A percentile compares a stretch with the other conserved stretches of the same genome.
Evolutionary conservation across 163 green algal species (phyloP).

Genomic region (Chlamydomonas reinhardtii): DNA sequence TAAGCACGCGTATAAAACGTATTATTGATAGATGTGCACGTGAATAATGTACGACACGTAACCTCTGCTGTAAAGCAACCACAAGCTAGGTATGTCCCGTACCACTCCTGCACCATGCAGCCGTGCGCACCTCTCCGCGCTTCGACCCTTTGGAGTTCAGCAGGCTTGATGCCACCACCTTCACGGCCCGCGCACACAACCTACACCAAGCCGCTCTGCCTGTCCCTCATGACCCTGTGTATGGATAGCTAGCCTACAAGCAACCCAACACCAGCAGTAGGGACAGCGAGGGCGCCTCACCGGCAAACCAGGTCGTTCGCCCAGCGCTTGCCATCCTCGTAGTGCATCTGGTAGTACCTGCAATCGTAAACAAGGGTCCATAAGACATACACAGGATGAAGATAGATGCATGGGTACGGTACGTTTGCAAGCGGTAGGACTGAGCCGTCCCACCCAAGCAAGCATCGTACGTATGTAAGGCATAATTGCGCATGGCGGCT

Average conservation of each 20-base stretch:
- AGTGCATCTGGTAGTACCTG: conserved; percentile 11
- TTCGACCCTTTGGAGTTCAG: not conserved
- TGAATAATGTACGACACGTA: not conserved
- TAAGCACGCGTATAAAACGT: not conserved
- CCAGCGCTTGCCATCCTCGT: not conserved
- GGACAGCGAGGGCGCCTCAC: not conserved
- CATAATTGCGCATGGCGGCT: too few relatives aligned
- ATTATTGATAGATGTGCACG: too few relatives aligned
- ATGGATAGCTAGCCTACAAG: too few relatives aligned
- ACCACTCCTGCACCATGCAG: not conserved
- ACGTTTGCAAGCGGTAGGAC: too few relatives aligned
- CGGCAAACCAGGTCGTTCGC: not conserved
- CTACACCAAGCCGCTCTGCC: not conserved
- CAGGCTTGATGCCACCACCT: too few relatives aligned
- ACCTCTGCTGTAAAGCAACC: not conserved
- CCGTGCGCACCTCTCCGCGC: not conserved
- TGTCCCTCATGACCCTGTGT: not conserved
- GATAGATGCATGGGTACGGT: not conserved
- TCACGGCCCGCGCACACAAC: too few relatives aligned
- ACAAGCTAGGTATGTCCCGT: not conserved
- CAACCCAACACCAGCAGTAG: not conserved
- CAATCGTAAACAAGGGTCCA: not conserved
- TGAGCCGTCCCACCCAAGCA: too few relatives aligned
- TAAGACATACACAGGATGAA: too few relatives aligned
- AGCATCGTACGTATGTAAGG: too few relatives aligned